phyloP scores from a whole-genome alignment of 106 monocot genomes.

The Phalaenopsis equestris region DNA sequence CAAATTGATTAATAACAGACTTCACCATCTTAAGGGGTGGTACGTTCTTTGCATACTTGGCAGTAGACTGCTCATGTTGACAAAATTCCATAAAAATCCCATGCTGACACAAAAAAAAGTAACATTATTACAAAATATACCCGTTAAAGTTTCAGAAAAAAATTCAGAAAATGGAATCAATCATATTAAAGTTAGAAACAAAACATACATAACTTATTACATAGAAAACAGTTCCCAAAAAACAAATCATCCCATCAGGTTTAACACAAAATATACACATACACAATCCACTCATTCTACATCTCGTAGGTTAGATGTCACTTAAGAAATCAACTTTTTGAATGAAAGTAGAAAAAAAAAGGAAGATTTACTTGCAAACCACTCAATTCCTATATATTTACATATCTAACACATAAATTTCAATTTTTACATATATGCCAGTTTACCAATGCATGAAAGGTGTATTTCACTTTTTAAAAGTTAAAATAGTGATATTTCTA shows the following conservation, averaged over 20 bases:
- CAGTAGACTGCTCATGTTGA: constrained; percentile 27
- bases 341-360: neutral
- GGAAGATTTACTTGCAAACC: too few species aligned
- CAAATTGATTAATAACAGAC: neutral
- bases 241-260: neutral
- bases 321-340: neutral
- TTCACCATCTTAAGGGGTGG: constrained; percentile 47
- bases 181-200: neutral
- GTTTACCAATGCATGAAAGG: too few species aligned
- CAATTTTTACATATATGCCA: too few species aligned
- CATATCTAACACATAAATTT: too few species aligned
- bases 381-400: too few species aligned
- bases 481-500: too few species aligned
- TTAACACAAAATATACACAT: neutral
- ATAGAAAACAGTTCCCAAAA: neutral
- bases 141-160: neutral
- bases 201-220: neutral
- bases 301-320: neutral
- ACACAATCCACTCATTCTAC: neutral
- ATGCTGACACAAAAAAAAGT: constrained; percentile 32
- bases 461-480: too few species aligned
- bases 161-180: neutral
- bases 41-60: constrained; percentile 8
- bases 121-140: neutral
- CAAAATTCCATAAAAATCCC: constrained; percentile 76